phyloP scores from a whole-genome alignment of 208 protist genomes.

The Leishmania tropica region DNA sequence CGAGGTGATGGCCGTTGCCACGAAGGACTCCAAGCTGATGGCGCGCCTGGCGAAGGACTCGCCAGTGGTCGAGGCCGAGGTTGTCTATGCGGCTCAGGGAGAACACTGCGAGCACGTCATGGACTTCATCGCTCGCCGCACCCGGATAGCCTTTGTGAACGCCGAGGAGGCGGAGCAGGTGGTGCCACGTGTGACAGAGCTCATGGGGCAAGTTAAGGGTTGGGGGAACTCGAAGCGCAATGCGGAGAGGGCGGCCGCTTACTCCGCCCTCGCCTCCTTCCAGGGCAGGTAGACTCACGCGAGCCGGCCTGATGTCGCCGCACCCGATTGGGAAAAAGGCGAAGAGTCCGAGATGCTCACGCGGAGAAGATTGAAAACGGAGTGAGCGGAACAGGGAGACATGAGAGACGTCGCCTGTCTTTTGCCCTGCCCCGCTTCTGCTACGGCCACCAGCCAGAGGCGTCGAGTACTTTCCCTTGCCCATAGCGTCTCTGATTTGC shows the following conservation, averaged over 20 bases:
- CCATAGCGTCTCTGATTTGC: not conserved
- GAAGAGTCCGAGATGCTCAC: not conserved
- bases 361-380: no score
- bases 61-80: slow-evolving; percentile 90
- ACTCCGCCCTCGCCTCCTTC: slow-evolving; percentile 57
- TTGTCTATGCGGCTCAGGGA: slow-evolving; percentile 68
- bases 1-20: slow-evolving; percentile 43
- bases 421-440: not conserved
- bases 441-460: not conserved
- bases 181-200: slow-evolving; percentile 80
- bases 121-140: slow-evolving; percentile 93
- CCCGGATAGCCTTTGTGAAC: slow-evolving; percentile 92
- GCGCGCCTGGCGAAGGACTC: slow-evolving; percentile 49
- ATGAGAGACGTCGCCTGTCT: not conserved
- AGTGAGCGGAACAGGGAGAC: not conserved
- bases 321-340: not conserved
- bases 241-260: slow-evolving; percentile 59
- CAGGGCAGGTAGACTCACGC: slow-evolving; percentile 1
- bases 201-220: slow-evolving; percentile 84
- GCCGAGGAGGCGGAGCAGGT: slow-evolving; percentile 54
- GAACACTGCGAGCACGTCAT: slow-evolving; percentile 91
- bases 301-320: not conserved
- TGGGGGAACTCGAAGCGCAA: slow-evolving; percentile 65
- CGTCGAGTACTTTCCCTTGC: not conserved
- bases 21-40: slow-evolving; percentile 38